Base-by-base conservation (phyloP, 1,139 yeast genomes). In the Saccharomycopsis hybrid region DNA sequence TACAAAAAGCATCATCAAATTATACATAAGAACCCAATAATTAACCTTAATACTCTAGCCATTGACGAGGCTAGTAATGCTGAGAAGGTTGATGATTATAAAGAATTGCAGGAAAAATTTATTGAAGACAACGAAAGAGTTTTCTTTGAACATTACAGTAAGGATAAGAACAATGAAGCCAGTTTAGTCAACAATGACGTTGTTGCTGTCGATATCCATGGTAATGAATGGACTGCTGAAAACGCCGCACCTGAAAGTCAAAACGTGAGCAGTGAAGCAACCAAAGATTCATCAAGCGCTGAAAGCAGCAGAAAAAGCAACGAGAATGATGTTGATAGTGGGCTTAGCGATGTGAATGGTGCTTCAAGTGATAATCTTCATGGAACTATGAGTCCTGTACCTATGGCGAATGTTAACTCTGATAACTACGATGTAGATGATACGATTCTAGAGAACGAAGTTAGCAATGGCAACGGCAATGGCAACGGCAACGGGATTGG, bases 11-110 rank as follows among this genome's bases (percentile, higher is more conserved):
- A 72, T 1, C 78, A 78, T 2, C 49, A 65, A 57, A 59, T 76
- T 41, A 68, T 76, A 54, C 75, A 76, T 59, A 61, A 76, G 36
- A 70, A 78, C 1, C 78, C 80, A 2, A 72, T 68, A 47, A 72
- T 76, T 13, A 61, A 61, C 30, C 71, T 71, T 33, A 71, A 64
- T 13, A 51, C 47, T 46, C 43, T 55, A 42, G 43, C 54, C 44
- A 28, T 57, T 2, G 55, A 55, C 31, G 49, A 47, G 7, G 32
- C 9, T 5, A 31, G 40, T 24, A 37, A 44, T 9, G 30, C 41
- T 4, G 41, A 48, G 13, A 41, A 41, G 30, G 37, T 18, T 4
- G 46, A 45, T 2, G 48, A 46, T 13, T 41, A 33, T n/a, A 13
- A 32, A 11, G 37, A 37, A 5, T 41, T 57, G 13, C 33, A 43